Conservation (phyloP, 1,284 basidiomycete genomes). For the Heterobasidion occidentale region DNA sequence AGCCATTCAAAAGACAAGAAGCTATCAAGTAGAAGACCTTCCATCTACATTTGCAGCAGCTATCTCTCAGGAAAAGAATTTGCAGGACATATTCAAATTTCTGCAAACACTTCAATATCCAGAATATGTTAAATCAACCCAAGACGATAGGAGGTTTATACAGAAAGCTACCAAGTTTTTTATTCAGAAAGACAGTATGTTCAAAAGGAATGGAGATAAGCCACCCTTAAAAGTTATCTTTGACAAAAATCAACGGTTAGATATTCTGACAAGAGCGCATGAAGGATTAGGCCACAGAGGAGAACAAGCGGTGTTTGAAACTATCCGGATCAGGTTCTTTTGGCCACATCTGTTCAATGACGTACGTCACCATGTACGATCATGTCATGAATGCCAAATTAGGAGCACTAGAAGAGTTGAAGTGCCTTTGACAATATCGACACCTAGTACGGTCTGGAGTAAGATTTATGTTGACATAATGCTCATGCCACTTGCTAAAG, state of each 20-base stretch:
- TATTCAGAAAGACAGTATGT: slow-evolving; percentile 1
- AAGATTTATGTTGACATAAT: slow-evolving; percentile 27
- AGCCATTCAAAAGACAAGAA: neutral
- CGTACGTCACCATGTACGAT: slow-evolving; percentile 3
- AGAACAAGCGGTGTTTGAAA: slow-evolving; percentile 13
- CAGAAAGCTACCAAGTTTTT: slow-evolving; percentile 8
- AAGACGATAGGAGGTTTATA: slow-evolving; percentile 4
- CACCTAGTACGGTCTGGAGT: slow-evolving; percentile 20
- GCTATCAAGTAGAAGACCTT: slow-evolving; percentile 5
- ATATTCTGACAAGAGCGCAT: slow-evolving; percentile 11
- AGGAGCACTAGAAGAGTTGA: slow-evolving; percentile 16
- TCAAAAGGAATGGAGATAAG: neutral
- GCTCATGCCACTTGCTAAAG: slow-evolving; percentile 16
- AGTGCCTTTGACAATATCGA: slow-evolving; percentile 21
- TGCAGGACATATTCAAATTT: slow-evolving; percentile 2
- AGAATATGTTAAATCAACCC: neutral
- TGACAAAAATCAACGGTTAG: neutral
- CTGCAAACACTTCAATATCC: slow-evolving; percentile 1
- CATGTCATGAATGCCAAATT: slow-evolving; percentile 29
- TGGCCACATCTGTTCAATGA: slow-evolving; percentile 22
- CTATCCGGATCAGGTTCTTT: slow-evolving; percentile 19
- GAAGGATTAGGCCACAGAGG: slow-evolving; percentile 21
- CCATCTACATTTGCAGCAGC: slow-evolving; percentile 9
- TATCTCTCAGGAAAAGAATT: neutral
- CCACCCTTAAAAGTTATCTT: slow-evolving; percentile 13